Conservation (phyloP, 495 filamentous ascomycete species). For the Lasiosphaeriaceae sp. region DNA sequence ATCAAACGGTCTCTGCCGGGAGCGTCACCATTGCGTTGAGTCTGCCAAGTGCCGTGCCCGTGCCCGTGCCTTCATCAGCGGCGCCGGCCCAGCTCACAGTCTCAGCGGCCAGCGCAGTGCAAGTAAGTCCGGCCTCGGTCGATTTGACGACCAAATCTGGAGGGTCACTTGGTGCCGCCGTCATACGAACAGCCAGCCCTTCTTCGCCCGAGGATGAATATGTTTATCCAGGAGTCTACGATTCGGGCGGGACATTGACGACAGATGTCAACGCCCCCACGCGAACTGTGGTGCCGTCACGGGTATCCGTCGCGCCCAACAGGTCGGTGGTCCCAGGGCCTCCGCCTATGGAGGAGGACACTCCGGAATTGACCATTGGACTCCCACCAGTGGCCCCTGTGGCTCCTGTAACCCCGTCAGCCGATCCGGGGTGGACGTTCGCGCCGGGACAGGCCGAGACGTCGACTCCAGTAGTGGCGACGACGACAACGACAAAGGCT, state of each 20-base stretch:
- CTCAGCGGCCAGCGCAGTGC: neutral
- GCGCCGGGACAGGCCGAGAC: neutral
- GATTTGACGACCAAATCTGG: neutral
- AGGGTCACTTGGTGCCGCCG: neutral
- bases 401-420: neutral
- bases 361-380: neutral
- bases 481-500: neutral
- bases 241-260: conserved; percentile 13
- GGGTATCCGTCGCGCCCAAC: conserved; percentile 10
- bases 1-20: neutral
- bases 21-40: neutral
- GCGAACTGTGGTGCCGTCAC: conserved; percentile 14
- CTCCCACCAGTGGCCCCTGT: neutral
- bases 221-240: conserved; percentile 15
- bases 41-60: neutral
- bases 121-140: neutral
- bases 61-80: neutral
- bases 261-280: conserved; percentile 14
- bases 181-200: neutral
- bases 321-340: conserved; percentile 1
- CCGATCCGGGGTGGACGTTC: neutral
- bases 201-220: conserved; percentile 10
- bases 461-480: neutral
- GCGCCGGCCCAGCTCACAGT: neutral
- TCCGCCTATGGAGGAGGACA: conserved; percentile 11